These are phyloP conservation scores for Ophiostoma triangulosporum DNA, from an alignment of 2,329 filamentous ascomycete genomes.

Conservation along the genomic window DNA sequence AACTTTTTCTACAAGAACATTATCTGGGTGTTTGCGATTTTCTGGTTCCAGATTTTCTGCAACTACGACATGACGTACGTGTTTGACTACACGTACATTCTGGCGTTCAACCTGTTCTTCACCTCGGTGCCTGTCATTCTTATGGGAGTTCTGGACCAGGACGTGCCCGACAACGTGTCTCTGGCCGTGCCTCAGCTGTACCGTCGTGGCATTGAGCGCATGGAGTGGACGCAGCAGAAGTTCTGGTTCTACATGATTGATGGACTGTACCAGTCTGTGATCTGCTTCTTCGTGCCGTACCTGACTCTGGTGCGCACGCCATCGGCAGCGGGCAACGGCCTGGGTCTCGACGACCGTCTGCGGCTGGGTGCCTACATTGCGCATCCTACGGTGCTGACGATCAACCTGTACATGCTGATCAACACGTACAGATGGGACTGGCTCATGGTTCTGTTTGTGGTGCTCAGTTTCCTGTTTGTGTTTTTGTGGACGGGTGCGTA, in stretches of 20 bases:
- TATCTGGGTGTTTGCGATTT: slow-evolving; percentile 90
- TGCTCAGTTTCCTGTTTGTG: slow-evolving; percentile 71
- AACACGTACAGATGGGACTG: slow-evolving; percentile 98
- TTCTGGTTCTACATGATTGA: slow-evolving; percentile 98
- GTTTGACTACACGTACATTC: slow-evolving; percentile 95
- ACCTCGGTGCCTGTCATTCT: slow-evolving; percentile 90
- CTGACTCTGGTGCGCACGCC: slow-evolving; percentile 57
- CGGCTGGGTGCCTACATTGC: slow-evolving; percentile 81
- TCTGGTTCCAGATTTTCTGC: slow-evolving; percentile 95
- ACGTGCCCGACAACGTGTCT: slow-evolving; percentile 87
- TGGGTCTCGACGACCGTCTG: slow-evolving; percentile 63
- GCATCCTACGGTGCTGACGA: slow-evolving; percentile 69
- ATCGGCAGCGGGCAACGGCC: slow-evolving; percentile 52
- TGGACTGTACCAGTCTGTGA: slow-evolving; percentile 85
- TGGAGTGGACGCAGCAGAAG: slow-evolving; percentile 91
- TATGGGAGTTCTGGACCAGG: slow-evolving; percentile 94
- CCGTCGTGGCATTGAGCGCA: slow-evolving; percentile 83
- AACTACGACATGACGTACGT: slow-evolving; percentile 95
- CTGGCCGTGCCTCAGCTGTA: slow-evolving; percentile 92
- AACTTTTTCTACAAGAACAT: slow-evolving; percentile 99
- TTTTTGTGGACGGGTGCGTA: slow-evolving; percentile 96
- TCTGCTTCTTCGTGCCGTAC: slow-evolving; percentile 88
- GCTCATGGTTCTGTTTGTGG: slow-evolving; percentile 75
- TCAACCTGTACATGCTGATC: slow-evolving; percentile 88
- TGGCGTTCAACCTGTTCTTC: slow-evolving; percentile 93